A percentile compares a stretch with the other conserved stretches of the same genome.
Conservation (phyloP, 2,329 filamentous ascomycete genomes). For the Aureobasidium leucospermi region DNA sequence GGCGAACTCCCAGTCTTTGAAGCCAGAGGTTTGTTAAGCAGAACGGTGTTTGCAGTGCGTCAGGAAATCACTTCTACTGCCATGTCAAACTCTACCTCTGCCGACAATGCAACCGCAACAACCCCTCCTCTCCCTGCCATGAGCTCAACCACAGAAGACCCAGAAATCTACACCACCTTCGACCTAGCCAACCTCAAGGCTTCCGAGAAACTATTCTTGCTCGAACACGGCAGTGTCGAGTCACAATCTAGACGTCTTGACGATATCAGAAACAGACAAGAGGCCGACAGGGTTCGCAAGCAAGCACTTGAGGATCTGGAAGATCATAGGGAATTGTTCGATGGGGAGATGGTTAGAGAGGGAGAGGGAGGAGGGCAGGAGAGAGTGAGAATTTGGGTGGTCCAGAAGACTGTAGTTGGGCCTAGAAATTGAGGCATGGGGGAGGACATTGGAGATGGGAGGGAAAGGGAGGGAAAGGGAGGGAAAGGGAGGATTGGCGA, state of each 20-base stretch:
- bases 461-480: neutral
- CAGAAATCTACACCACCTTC: conserved; percentile 8
- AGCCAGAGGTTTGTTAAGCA: neutral
- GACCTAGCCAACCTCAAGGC: conserved; percentile 8
- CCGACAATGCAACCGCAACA: neutral
- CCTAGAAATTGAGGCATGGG: conserved; percentile 8
- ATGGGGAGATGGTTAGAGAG: neutral
- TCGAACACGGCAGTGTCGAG: neutral
- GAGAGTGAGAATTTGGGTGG: neutral
- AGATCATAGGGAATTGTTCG: neutral
- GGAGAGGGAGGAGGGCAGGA: neutral
- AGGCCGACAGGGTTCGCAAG: neutral
- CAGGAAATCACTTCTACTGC: neutral
- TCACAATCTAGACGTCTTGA: neutral
- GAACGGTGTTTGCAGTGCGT: neutral
- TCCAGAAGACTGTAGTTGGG: neutral
- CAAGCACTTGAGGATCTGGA: neutral
- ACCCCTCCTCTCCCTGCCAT: neutral
- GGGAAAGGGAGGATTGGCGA: too few relatives aligned
- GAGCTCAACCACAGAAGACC: neutral
- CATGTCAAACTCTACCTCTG: too few relatives aligned
- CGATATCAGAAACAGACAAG: neutral
- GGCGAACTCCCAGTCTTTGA: conserved; percentile 4
- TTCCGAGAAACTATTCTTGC: neutral
- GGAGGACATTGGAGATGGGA: neutral